Conservation (phyloP, 805 yeast genomes). For the Blastobotrys attinorum region DNA sequence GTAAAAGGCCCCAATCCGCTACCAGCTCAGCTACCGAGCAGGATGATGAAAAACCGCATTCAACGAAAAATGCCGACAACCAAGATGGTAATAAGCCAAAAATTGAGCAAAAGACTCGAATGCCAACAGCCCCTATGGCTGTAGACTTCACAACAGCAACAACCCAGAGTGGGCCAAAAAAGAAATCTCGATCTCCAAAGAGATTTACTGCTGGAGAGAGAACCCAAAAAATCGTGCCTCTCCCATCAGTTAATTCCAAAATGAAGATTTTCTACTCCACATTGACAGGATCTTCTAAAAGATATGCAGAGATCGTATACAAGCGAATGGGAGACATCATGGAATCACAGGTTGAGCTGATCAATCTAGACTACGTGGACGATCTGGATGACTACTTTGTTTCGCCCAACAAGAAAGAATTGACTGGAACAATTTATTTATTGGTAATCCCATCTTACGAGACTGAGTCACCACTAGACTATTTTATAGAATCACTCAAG, state of each 20-base stretch:
- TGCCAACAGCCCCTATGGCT: conserved; percentile 14
- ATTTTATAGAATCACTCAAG: conserved; percentile 66
- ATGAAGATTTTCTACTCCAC: conserved; percentile 73
- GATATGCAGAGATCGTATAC: conserved; percentile 50
- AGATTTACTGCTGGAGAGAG: conserved; percentile 6
- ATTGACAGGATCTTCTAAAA: conserved; percentile 72
- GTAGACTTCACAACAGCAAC: conserved; percentile 18
- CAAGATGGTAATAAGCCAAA: conserved; percentile 6
- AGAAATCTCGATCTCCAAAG: conserved; percentile 12
- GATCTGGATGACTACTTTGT: conserved; percentile 80
- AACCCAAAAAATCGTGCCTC: neutral
- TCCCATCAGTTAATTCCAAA: conserved; percentile 39
- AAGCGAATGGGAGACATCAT: conserved; percentile 28
- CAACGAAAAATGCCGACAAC: too few relatives aligned
- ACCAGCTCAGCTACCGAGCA: neutral
- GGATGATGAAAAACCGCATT: neutral
- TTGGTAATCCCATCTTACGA: conserved; percentile 85
- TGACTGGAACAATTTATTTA: conserved; percentile 44
- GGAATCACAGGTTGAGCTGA: conserved; percentile 39
- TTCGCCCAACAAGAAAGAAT: conserved; percentile 37
- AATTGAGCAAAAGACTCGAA: neutral
- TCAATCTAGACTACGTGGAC: conserved; percentile 72
- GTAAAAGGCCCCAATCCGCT: neutral
- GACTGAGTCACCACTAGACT: conserved; percentile 87
- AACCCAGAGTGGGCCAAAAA: neutral